phyloP scores from a whole-genome alignment of 805 yeast species.

The Diddensiella transvaalensis region DNA sequence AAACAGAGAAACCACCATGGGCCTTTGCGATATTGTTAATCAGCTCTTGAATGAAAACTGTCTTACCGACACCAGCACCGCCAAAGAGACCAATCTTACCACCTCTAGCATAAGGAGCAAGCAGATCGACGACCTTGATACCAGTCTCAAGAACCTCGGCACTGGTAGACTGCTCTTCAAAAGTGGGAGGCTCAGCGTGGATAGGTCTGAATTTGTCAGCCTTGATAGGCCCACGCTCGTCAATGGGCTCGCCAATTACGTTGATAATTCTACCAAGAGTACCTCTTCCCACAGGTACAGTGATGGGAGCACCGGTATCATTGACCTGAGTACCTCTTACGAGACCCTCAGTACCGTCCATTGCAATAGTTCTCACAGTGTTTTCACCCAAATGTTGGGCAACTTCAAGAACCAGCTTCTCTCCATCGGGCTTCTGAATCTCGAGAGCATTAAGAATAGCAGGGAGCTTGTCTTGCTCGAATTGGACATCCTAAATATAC shows the following conservation, averaged over 20 bases:
- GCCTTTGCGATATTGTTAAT: constrained; percentile 99
- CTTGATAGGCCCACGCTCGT: constrained; percentile 98
- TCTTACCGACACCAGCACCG: constrained; percentile 99
- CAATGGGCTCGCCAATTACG: constrained; percentile 98
- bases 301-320: constrained; percentile 98
- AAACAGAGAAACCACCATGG: constrained; percentile 99
- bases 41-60: constrained; percentile 99
- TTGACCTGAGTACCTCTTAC: constrained; percentile 90
- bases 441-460: constrained; percentile 96
- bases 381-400: constrained; percentile 99
- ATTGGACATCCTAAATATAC: constrained; percentile 70
- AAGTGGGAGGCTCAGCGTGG: constrained; percentile 96
- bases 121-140: constrained; percentile 98
- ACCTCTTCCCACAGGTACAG: constrained; percentile 99
- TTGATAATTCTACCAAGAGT: constrained; percentile 98
- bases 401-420: constrained; percentile 88
- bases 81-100: constrained; percentile 99
- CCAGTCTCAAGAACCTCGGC: constrained; percentile 99
- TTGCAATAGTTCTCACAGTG: constrained; percentile 99
- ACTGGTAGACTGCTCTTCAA: constrained; percentile 93
- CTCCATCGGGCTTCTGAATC: constrained; percentile 71
- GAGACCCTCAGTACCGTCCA: constrained; percentile 99
- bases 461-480: constrained; percentile 96
- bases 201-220: constrained; percentile 92
- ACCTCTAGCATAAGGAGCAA: constrained; percentile 99